These are phyloP conservation scores for Umbilicaria muhlenbergii DNA, from an alignment of 495 filamentous ascomycete species.

Conservation along the genomic window DNA sequence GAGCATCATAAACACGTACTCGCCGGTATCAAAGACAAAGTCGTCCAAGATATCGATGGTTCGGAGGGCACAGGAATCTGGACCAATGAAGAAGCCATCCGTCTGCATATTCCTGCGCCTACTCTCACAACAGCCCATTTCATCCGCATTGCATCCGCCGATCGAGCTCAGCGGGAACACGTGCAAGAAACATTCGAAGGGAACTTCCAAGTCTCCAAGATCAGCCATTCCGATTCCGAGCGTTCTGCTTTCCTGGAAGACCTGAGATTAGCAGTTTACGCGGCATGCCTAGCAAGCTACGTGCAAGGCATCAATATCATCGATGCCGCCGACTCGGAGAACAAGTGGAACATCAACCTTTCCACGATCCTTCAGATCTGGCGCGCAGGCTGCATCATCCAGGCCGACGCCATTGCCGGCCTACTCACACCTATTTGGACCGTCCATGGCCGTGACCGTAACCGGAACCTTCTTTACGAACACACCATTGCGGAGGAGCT, in stretches of 20 bases:
- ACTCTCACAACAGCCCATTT: slow-evolving; percentile 50
- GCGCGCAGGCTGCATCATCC: slow-evolving; percentile 61
- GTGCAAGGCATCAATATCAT: slow-evolving; percentile 56
- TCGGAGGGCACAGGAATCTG: slow-evolving; percentile 57
- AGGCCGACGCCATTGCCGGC: slow-evolving; percentile 48
- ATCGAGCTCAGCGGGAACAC: slow-evolving; percentile 37
- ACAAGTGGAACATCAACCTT: slow-evolving; percentile 49
- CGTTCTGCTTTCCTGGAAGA: slow-evolving; percentile 38
- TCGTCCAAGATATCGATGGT: slow-evolving; percentile 54
- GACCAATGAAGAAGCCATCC: slow-evolving; percentile 44
- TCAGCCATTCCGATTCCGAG: slow-evolving; percentile 25
- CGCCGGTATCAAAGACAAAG: slow-evolving; percentile 54
- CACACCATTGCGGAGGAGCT: slow-evolving; percentile 36
- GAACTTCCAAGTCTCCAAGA: slow-evolving; percentile 26
- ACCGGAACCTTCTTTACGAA: slow-evolving; percentile 31
- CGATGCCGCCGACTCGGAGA: slow-evolving; percentile 38
- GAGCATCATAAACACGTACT: slow-evolving; percentile 38
- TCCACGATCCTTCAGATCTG: slow-evolving; percentile 48
- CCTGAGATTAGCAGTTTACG: slow-evolving; percentile 44
- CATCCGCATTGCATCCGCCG: slow-evolving; percentile 48
- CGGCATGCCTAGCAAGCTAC: slow-evolving; percentile 45
- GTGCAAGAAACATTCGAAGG: slow-evolving; percentile 22
- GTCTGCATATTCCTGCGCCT: slow-evolving; percentile 46
- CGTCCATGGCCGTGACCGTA: background rate
- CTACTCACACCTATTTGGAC: slow-evolving; percentile 31